Base-by-base conservation (phyloP, 2,329 filamentous ascomycete species). In the Tolypocladium tropicale region DNA sequence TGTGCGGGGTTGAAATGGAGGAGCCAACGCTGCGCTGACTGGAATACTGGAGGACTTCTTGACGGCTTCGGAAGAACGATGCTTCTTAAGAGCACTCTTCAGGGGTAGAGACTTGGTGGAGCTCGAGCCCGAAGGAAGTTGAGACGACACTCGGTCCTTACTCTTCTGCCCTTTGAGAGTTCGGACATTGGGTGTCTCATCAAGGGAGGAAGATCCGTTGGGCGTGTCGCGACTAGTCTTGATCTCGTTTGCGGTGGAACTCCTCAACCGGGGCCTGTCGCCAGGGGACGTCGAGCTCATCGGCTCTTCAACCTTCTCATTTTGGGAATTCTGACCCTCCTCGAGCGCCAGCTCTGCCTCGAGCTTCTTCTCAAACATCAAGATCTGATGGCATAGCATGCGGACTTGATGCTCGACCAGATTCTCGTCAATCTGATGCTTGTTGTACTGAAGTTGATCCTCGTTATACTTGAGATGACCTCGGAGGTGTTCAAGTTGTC, bases 391-490 rank as follows among this genome's bases (percentile, higher is more conserved):
- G n/a, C 71, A 68, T 56, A 81, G 64, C 37, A 70, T 64, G 37
- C 70, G 63, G 4, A 71, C 74, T 48, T 75, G 73, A 30, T 69
- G 63, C 58, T 77, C 73, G 65, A 82, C 76, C 36, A 73, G 68
- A 58, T 73, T 75, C 60, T 81, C 80, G 57, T 85, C 82, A 59
- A 85, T 82, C 61, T 85, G 82, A 59, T 85, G 80, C 60, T 76
- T 78, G 64, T 85, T 85, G 71, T 80, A 83, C 54, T 77, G 75
- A 49, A 85, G 67, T 60, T 86, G 82, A 57, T 81, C 78, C 59
- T 84, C 77, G 43, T 79, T 72, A 56, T 78, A 78, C 62, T 77
- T 80, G 57, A 85, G 72, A n/a, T 76, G 75, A n/a, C 65, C 62
- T 43, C 74, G 75, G 55, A 85, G 74, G 46, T 71, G 68, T 25